phyloP scores from a whole-genome alignment of 352 stramenopile genomes.

The Globisporangium solare region DNA sequence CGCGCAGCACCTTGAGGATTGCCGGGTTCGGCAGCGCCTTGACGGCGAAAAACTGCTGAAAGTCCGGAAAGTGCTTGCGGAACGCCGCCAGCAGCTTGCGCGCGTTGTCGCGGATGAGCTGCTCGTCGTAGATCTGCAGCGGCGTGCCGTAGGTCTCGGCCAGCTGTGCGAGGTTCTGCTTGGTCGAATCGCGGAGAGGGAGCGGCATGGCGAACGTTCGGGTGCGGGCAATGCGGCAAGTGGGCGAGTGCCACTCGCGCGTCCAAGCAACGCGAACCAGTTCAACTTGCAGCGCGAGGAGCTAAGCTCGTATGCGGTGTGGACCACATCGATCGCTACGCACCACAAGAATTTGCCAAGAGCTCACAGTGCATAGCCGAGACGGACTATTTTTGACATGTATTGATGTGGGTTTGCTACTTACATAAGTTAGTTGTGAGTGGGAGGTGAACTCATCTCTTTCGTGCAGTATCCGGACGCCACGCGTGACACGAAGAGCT shows the following conservation, averaged over 20 bases:
- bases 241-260: neutral
- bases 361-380: neutral
- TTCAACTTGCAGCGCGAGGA: constrained; percentile 5
- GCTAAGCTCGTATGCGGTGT: neutral
- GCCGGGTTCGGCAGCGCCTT: constrained; percentile 89
- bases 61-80: constrained; percentile 70
- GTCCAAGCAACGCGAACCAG: constrained; percentile 3
- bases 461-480: too few relatives aligned
- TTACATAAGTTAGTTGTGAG: too few relatives aligned
- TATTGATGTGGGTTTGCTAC: too few relatives aligned
- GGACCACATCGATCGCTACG: neutral
- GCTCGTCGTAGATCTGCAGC: constrained; percentile 87
- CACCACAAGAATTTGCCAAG: constrained; percentile 9
- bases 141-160: constrained; percentile 75
- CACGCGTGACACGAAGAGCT: too few relatives aligned
- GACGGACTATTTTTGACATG: too few relatives aligned
- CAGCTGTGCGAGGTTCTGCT: constrained; percentile 60
- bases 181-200: constrained; percentile 33
- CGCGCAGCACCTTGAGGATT: constrained; percentile 76
- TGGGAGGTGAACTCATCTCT: too few relatives aligned
- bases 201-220: constrained; percentile 37
- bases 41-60: constrained; percentile 87
- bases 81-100: constrained; percentile 66
- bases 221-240: neutral
- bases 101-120: constrained; percentile 79